Evolutionary conservation across 345 rosid genomes (phyloP), one percentile per base, ranked within the genome.

Genomic region (Ceriops decandra): DNA sequence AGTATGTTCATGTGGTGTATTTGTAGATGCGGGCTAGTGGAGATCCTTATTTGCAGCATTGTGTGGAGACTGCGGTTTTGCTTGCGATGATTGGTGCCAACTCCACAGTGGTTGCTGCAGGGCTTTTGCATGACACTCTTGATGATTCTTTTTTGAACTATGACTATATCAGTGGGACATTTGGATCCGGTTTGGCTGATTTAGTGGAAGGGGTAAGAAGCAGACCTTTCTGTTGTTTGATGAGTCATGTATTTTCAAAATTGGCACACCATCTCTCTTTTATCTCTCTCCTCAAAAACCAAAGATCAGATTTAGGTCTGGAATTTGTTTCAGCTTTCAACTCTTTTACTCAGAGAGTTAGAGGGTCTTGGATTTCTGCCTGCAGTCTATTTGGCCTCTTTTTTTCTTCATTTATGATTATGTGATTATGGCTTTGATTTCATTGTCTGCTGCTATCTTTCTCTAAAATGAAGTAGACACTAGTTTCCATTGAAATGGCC

Each of bases 31-130:
- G 99, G 63, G 99, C 93, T 0, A 95, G 90, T 79, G 93, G 99
- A 21, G 96, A 95, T 77, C 97, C 96, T 17, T 95, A 95, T 74
- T 67, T 95, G 85, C 90, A 85, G 73, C 99, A 95, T 85, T 95
- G 99, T 26, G 90, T 95, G 71, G 99, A 95, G 77, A 95, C 99
- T 57, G 99, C 96, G 6, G 81, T 85, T 72, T 79, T 77, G 54
- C 83, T 95, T 47, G 99, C 99, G 58, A 67, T 38, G 24, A 89
- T 91, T 47, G 99, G 99, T 66, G 95, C 96, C 54, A 85, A 81
- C 74, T 81, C 97, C 13, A 85, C 90, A 0, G 91, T 95, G 57
- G 91, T 95, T 76, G 90, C 95, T 21, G 96, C 97, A 24, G 99
- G 99, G 51, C 90, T 95, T 65, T 80, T 95, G 69, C 99, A 95